Percentiles rank a stretch among this genome's conserved stretches.
Conservation (phyloP, 2,329 filamentous ascomycete genomes). For the Penicillium corylophilum region DNA sequence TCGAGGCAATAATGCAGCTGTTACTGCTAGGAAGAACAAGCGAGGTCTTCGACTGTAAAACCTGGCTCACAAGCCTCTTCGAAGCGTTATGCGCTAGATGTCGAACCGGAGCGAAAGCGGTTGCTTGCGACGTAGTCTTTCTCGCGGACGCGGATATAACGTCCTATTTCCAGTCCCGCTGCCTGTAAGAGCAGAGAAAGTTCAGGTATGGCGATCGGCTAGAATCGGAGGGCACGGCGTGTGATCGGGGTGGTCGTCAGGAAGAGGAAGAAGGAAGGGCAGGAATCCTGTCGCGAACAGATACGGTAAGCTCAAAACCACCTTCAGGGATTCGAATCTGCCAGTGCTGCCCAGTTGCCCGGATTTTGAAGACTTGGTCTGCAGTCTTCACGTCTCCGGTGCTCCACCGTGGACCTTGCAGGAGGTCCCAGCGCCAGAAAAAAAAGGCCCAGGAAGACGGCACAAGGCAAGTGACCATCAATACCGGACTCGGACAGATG, state of each 20-base stretch:
- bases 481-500: background rate
- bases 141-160: background rate
- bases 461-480: background rate
- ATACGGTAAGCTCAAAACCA: conserved; percentile 11
- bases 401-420: background rate
- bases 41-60: background rate
- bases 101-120: background rate
- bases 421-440: background rate
- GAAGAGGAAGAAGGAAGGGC: conserved; percentile 1
- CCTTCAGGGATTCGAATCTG: background rate
- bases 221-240: conserved; percentile 13
- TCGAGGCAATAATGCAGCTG: background rate
- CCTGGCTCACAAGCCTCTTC: background rate
- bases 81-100: background rate
- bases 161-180: background rate
- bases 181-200: background rate
- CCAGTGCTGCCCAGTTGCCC: conserved; percentile 1
- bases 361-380: background rate
- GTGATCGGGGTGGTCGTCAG: conserved; percentile 6
- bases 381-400: background rate
- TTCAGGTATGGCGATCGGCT: conserved; percentile 9
- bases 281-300: conserved; percentile 9
- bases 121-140: background rate
- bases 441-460: background rate
- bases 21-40: background rate